phyloP scores from a whole-genome alignment of 179 eudicot genomes.

The Spergularia azorica region DNA sequence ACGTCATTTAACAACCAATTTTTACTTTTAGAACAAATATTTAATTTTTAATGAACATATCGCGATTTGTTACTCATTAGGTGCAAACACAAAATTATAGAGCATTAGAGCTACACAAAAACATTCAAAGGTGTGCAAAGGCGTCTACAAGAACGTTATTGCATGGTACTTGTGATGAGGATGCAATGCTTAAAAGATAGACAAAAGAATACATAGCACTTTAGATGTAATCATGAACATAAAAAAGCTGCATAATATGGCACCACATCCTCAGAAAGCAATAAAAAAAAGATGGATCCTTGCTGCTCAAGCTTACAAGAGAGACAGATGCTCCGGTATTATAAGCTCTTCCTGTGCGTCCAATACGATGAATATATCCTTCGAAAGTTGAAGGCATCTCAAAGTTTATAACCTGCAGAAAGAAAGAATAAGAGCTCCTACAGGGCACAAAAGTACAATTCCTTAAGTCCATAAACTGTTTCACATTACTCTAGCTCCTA shows the following conservation, averaged over 20 bases:
- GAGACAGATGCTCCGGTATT: slow-evolving; percentile 92
- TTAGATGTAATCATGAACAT: background rate
- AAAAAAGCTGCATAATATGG: background rate
- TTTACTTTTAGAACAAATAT: no score
- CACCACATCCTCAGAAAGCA: background rate
- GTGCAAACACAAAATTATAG: no score
- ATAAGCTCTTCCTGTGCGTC: slow-evolving; percentile 96
- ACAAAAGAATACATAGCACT: background rate
- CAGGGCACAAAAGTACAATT: background rate
- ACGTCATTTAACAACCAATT: no score
- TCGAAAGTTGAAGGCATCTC: slow-evolving; percentile 85
- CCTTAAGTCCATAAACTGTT: no score
- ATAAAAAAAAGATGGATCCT: background rate
- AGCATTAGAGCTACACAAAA: no score
- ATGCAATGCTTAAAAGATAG: no score
- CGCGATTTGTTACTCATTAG: no score
- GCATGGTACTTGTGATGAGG: no score
- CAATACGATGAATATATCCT: slow-evolving; percentile 89
- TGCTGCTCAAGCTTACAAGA: slow-evolving; percentile 52
- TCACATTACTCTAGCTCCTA: no score
- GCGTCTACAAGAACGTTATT: no score
- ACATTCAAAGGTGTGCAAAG: no score
- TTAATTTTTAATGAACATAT: no score
- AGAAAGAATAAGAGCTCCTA: slow-evolving; percentile 4
- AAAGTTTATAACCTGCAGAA: slow-evolving; percentile 76